Evolutionary conservation across 208 protist species (phyloP), one percentile per base, ranked within the genome.

Genomic region (Leishmania lainsoni): DNA sequence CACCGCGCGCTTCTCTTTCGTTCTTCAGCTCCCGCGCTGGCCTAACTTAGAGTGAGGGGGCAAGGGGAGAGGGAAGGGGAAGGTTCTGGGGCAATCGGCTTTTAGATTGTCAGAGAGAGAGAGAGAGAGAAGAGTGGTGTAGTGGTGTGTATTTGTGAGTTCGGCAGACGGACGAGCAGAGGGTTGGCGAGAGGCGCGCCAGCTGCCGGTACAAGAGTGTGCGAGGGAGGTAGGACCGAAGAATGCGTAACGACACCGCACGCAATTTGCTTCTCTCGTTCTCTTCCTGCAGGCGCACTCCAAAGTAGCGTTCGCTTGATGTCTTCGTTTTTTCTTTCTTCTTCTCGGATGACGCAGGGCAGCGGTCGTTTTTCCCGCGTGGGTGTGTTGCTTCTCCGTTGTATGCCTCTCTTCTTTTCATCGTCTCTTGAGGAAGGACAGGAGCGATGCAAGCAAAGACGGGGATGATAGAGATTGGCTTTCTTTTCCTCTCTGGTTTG

Each of bases 341-440:
- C n/a, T n/a, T n/a, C n/a, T n/a, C n/a, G 17, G 12, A 17, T 12
- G 16, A 71, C 2, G n/a, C 42, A 49, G 9, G 2, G 2, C 39
- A 26, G 10, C 16, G 0, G 66, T 8, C 2, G 1, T 51, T 16
- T n/a, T 71, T 9, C 42, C 42, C 54, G 5, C 45, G 6, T 29
- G 35, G 42, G 22, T 9, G 5, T 42, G 70, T 75, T 22, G 35
- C 48, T 58, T 58, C 70, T 52, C 5, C 48, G 8, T 75, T 75
- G 5, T 51, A 14, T 68, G 71, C 59, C 54, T 65, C 3, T 70
- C 32, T 65, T n/a, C 51, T 86, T 63, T 66, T 69, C 10, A 4
- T 51, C 16, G 14, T 66, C 51, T 58, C 59, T 65, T 29, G 59
- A 65, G 42, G 22, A 65, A n/a, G 26, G 29, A 12, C 54, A 22